phyloP scores from a whole-genome alignment of 768 basidiomycete species.

The Agrocybe pediades region DNA sequence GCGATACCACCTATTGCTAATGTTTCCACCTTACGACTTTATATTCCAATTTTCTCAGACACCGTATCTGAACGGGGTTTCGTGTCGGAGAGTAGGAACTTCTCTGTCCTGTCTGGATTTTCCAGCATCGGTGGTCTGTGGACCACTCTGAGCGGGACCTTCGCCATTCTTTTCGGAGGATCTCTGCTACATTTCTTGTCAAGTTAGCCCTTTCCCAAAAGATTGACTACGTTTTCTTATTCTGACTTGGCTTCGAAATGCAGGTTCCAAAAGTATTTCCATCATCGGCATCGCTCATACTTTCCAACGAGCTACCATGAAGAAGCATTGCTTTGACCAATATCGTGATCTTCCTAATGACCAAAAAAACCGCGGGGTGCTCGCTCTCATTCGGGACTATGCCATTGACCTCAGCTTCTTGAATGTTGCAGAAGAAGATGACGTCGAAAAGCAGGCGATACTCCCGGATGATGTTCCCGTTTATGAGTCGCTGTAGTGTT shows the following conservation, averaged over 20 bases:
- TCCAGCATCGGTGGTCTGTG: constrained; percentile 26
- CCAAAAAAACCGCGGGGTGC: background rate
- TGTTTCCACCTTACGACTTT: constrained; percentile 14
- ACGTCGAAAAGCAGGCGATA: background rate
- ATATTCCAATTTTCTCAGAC: constrained; percentile 1
- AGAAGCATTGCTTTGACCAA: background rate
- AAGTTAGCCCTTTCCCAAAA: constrained; percentile 4
- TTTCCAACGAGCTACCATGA: background rate
- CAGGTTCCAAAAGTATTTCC: background rate
- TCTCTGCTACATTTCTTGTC: constrained; percentile 17
- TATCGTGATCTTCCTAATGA: background rate
- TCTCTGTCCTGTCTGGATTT: constrained; percentile 20
- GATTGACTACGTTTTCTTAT: background rate
- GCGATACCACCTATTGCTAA: background rate
- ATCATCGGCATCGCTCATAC: background rate
- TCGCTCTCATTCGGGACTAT: background rate
- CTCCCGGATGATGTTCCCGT: background rate
- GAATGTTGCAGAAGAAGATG: background rate
- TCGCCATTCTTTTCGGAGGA: constrained; percentile 21
- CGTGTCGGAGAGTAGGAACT: constrained; percentile 17
- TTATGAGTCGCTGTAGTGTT: no score
- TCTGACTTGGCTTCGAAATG: no score
- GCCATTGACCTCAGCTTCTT: background rate
- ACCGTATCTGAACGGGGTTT: constrained; percentile 15
- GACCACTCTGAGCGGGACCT: constrained; percentile 21